Percentiles rank a stretch among this genome's conserved stretches.
Conservation (phyloP, 176 grass and related monocot species). For the Guadua angustifolia region DNA sequence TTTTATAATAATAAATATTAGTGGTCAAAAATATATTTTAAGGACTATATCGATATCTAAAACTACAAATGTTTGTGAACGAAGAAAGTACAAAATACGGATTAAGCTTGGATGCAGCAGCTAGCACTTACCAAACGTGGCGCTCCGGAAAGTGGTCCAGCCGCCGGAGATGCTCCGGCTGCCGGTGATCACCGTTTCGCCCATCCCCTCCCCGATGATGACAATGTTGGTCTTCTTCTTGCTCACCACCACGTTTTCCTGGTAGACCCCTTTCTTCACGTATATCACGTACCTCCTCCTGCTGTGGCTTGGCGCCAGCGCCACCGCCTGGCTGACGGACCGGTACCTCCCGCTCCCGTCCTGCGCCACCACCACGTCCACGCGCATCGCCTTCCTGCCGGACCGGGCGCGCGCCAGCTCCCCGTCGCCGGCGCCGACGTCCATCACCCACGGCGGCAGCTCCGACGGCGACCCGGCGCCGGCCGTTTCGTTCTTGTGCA, state of each 20-base stretch:
- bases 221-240: conserved; percentile 87
- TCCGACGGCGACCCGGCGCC: not conserved
- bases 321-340: conserved; percentile 76
- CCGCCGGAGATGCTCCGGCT: conserved; percentile 72
- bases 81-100: not conserved
- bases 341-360: conserved; percentile 83
- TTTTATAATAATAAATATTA: too few relatives aligned
- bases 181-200: conserved; percentile 76
- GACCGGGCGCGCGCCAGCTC: not conserved
- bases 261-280: conserved; percentile 82
- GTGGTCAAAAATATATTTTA: too few relatives aligned
- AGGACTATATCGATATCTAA: too few relatives aligned
- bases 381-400: conserved; percentile 36
- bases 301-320: conserved; percentile 61
- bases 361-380: conserved; percentile 77
- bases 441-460: conserved; percentile 71
- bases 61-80: too few relatives aligned
- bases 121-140: conserved; percentile 60
- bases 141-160: conserved; percentile 89
- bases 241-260: conserved; percentile 86
- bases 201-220: conserved; percentile 79
- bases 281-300: conserved; percentile 74
- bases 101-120: not conserved
- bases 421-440: conserved; percentile 20
- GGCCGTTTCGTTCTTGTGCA: conserved; percentile 39